Base-by-base conservation (phyloP, 2,329 filamentous ascomycete genomes). In the Incumbomyces delicatus region DNA sequence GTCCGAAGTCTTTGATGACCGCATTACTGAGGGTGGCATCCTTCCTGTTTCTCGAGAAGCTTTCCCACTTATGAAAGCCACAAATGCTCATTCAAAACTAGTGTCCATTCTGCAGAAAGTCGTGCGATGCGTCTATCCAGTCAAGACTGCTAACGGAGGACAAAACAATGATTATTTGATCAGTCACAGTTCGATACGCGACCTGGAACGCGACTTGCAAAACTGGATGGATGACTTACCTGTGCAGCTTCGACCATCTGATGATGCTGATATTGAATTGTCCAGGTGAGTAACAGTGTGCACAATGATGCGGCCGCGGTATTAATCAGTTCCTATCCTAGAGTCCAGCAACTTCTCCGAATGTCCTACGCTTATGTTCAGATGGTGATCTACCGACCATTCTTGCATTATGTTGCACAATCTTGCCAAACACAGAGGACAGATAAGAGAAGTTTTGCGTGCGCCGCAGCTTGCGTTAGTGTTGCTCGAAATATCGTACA, bases 191-290 rank as follows among this genome's bases (percentile, higher is more conserved):
- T 75, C 76, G 53, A 81, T 83, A 33, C 70, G 77, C 17, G 78
- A 82, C 53, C 75, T 83, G 46, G 79, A 83, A 60, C 69, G 73
- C 46, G 78, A 81, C 57, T 64, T 83, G 44, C 76, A 81, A 56
- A 63, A 66, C 12, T 83, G 79, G 79, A 75, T 80, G 65, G 76
- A 79, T 44, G 68, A 73, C 48, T 63, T 98, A 20, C 90, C 89
- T 0, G 73, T 80, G 55, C 78, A 80, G 45, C 80, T 95, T 65
- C 82, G 84, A 50, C 88, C 88, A 1, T 87, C 86, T 51, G 77
- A 81, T 1, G 87, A 92, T 42, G 84, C 82, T 0, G 74, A 82
- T 1, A 76, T 81, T 30, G 81, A 89, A 58, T 76, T 89, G 18
- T 77, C 88, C 56, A 76, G 87, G 86, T 87, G 75, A 69, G 77